These are phyloP conservation scores for Metschnikowia reukaufii DNA, from an alignment of 805 yeast genomes.

Conservation along the genomic window DNA sequence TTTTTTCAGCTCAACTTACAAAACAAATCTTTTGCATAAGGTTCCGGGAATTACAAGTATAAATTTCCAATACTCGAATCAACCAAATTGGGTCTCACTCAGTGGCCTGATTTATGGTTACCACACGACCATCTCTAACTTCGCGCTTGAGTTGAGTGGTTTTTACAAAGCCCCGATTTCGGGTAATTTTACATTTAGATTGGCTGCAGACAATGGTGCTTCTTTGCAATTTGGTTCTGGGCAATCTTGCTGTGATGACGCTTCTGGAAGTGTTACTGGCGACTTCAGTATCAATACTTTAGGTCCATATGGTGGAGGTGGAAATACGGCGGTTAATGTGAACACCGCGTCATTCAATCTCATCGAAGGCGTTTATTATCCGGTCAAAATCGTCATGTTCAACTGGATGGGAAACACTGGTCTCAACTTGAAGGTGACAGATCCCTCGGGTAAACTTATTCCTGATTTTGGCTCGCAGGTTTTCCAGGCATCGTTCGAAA, in stretches of 20 bases:
- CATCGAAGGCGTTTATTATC: slow-evolving; percentile 13
- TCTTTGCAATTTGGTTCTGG: slow-evolving; percentile 16
- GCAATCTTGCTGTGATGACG: slow-evolving; percentile 16
- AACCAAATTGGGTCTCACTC: not conserved
- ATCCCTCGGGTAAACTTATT: slow-evolving; percentile 5
- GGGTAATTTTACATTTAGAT: slow-evolving; percentile 12
- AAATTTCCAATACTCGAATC: slow-evolving; percentile 1
- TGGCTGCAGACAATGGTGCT: slow-evolving; percentile 18
- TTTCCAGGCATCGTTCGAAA: slow-evolving; percentile 10
- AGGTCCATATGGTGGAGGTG: slow-evolving; percentile 15
- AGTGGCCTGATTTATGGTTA: slow-evolving; percentile 5
- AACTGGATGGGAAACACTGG: slow-evolving; percentile 16
- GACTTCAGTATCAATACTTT: slow-evolving; percentile 10
- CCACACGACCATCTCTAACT: slow-evolving; percentile 8
- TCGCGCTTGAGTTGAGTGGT: slow-evolving; percentile 12
- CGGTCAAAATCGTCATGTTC: slow-evolving; percentile 16
- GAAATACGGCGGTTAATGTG: slow-evolving; percentile 2
- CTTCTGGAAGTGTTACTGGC: slow-evolving; percentile 14
- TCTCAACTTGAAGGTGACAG: slow-evolving; percentile 5
- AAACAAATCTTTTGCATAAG: not conserved
- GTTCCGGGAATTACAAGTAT: slow-evolving; percentile 8
- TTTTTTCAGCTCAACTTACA: slow-evolving; percentile 9
- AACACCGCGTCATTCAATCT: slow-evolving; percentile 10
- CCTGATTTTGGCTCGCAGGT: slow-evolving; percentile 13
- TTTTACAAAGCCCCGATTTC: slow-evolving; percentile 10